Evolutionary conservation across 805 yeast genomes (phyloP).

Genomic region (Saccharomyces paradoxus): DNA sequence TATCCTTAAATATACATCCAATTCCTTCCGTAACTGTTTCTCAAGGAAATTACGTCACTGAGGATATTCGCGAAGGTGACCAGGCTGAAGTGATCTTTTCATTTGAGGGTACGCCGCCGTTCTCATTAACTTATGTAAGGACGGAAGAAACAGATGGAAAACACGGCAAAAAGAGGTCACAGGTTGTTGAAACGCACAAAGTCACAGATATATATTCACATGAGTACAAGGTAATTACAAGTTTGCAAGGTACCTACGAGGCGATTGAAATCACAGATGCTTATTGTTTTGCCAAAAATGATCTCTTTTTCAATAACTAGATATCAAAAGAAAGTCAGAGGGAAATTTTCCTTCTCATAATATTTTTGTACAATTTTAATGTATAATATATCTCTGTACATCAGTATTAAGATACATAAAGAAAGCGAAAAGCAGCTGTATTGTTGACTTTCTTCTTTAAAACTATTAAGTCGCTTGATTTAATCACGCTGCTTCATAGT

Average conservation of each 20-base stretch:
- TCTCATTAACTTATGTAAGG: slow-evolving; percentile 75
- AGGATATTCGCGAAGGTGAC: slow-evolving; percentile 91
- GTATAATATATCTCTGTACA: neutral
- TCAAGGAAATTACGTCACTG: slow-evolving; percentile 66
- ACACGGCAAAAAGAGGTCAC: slow-evolving; percentile 39
- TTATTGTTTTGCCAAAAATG: slow-evolving; percentile 51
- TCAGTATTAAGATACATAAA: neutral
- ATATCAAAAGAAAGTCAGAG: neutral
- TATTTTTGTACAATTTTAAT: neutral
- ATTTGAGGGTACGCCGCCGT: slow-evolving; percentile 87
- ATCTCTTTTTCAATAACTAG: slow-evolving; percentile 25
- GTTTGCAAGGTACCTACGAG: slow-evolving; percentile 88
- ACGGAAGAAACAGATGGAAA: slow-evolving; percentile 41
- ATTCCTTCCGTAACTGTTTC: slow-evolving; percentile 75
- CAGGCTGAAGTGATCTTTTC: slow-evolving; percentile 78
- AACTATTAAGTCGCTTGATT: no score
- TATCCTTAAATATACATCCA: slow-evolving; percentile 41
- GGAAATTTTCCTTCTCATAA: neutral
- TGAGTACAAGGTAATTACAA: slow-evolving; percentile 65
- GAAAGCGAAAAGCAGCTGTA: neutral
- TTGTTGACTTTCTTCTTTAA: neutral
- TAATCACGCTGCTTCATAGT: neutral
- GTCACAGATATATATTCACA: slow-evolving; percentile 57
- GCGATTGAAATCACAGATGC: slow-evolving; percentile 86
- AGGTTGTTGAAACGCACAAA: slow-evolving; percentile 52